phyloP scores from a whole-genome alignment of 139 green algal species.

The Chlamydomonas schloesseri region DNA sequence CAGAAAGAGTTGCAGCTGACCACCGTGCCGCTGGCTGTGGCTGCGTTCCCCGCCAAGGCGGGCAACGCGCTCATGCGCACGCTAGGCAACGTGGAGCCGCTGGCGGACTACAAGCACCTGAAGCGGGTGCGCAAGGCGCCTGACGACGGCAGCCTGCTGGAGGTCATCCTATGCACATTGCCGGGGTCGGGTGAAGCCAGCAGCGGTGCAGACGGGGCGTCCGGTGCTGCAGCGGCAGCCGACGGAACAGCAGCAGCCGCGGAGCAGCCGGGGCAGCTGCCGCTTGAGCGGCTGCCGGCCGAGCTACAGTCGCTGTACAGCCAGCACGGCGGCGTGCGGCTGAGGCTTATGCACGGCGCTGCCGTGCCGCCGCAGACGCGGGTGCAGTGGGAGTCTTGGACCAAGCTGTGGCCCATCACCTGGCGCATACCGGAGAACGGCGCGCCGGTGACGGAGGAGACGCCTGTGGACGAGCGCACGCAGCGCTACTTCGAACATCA shows the following conservation, averaged over 20 bases:
- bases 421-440: conserved; percentile 70
- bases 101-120: conserved; percentile 68
- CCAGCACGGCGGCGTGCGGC: conserved; percentile 5
- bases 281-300: background rate
- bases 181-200: too few species aligned
- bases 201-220: too few species aligned
- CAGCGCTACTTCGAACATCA: conserved; percentile 57
- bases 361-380: conserved; percentile 59
- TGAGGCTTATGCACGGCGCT: conserved; percentile 58
- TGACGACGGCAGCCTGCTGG: conserved; percentile 24
- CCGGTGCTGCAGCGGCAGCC: too few species aligned
- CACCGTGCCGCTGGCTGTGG: conserved; percentile 39
- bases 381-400: conserved; percentile 74
- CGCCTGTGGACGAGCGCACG: background rate
- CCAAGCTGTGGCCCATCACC: conserved; percentile 77
- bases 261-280: background rate
- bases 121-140: conserved; percentile 72
- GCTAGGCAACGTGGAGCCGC: conserved; percentile 43
- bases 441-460: conserved; percentile 24
- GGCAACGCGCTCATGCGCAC: conserved; percentile 57
- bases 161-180: conserved; percentile 59
- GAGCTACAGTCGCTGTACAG: background rate
- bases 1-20: conserved; percentile 30
- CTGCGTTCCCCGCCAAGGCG: conserved; percentile 41
- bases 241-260: background rate